Evolutionary conservation across 495 filamentous ascomycete genomes (phyloP).

Genomic region (Penicillium arizonense): DNA sequence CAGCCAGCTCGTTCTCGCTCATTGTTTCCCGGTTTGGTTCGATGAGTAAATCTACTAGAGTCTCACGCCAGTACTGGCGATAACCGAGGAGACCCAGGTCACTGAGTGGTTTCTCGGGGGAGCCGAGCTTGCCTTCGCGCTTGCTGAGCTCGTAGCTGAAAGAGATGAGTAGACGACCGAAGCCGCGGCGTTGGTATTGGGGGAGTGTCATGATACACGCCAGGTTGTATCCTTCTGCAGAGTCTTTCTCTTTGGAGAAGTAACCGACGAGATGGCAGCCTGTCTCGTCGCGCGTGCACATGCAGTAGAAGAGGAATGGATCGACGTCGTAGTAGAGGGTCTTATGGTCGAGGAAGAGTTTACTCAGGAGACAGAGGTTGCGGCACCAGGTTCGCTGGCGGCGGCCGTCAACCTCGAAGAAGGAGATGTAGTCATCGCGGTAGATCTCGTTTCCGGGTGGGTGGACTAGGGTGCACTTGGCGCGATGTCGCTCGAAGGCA

Average conservation of each 20-base stretch:
- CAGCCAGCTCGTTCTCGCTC: slow-evolving; percentile 78
- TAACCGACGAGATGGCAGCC: slow-evolving; percentile 94
- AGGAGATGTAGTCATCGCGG: slow-evolving; percentile 88
- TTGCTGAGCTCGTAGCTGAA: slow-evolving; percentile 98
- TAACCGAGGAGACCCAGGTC: slow-evolving; percentile 91
- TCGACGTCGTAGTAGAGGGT: slow-evolving; percentile 99
- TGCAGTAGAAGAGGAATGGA: slow-evolving; percentile 98
- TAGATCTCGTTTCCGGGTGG: slow-evolving; percentile 98
- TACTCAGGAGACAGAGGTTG: slow-evolving; percentile 89
- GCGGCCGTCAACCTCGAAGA: slow-evolving; percentile 96
- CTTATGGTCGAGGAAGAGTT: slow-evolving; percentile 98
- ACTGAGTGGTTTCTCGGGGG: slow-evolving; percentile 92
- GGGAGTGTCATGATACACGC: slow-evolving; percentile 96
- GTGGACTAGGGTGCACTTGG: slow-evolving; percentile 88
- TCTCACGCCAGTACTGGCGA: slow-evolving; percentile 95
- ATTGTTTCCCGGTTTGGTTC: slow-evolving; percentile 58
- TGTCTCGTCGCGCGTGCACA: slow-evolving; percentile 80
- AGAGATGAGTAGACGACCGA: slow-evolving; percentile 87
- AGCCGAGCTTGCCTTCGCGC: slow-evolving; percentile 90
- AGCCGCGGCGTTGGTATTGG: slow-evolving; percentile 93
- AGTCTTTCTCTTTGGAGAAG: slow-evolving; percentile 98
- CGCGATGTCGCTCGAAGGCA: slow-evolving; percentile 78
- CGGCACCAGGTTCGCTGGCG: slow-evolving; percentile 97
- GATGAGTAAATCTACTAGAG: slow-evolving; percentile 78
- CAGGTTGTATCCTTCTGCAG: slow-evolving; percentile 92